Conservation (phyloP, 2,329 filamentous ascomycete species). For the Trichoderma guizhouense region DNA sequence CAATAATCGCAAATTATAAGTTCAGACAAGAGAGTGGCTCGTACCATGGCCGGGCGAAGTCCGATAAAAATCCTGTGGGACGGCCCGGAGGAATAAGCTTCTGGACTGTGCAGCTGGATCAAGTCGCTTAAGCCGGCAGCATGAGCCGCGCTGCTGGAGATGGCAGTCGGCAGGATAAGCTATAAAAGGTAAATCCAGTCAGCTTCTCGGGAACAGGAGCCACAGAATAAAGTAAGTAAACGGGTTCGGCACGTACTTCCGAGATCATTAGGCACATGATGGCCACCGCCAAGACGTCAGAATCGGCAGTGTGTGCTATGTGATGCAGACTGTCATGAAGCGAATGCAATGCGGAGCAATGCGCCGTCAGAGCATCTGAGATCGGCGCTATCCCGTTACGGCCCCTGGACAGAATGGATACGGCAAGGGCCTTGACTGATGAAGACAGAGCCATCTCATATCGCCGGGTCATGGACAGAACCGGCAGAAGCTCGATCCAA, state of each 20-base stretch:
- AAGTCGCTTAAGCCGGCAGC: constrained; percentile 34
- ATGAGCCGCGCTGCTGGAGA: constrained; percentile 29
- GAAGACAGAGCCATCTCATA: constrained; percentile 26
- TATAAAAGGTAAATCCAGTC: not conserved
- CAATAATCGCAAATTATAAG: not conserved
- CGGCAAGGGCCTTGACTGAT: constrained; percentile 34
- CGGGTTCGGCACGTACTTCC: constrained; percentile 22
- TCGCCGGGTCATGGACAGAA: constrained; percentile 24
- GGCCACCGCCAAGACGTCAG: constrained; percentile 29
- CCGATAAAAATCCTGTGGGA: constrained; percentile 39
- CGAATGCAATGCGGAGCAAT: constrained; percentile 30
- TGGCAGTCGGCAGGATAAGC: constrained; percentile 32
- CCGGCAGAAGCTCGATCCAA: constrained; percentile 39
- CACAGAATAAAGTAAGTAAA: not conserved
- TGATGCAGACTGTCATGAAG: constrained; percentile 24
- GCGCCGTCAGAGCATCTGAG: constrained; percentile 28
- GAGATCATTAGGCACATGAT: constrained; percentile 37
- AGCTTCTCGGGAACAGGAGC: not conserved
- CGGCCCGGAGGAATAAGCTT: constrained; percentile 31
- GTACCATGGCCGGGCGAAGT: constrained; percentile 38
- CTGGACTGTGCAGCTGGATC: constrained; percentile 32
- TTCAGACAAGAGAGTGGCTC: constrained; percentile 1
- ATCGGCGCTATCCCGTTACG: constrained; percentile 22
- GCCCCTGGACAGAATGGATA: constrained; percentile 28
- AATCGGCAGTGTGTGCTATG: not conserved